Evolutionary conservation across 768 basidiomycete genomes (phyloP), one percentile per base, ranked within the genome.

Genomic region (Chlorophyllum brunneum): DNA sequence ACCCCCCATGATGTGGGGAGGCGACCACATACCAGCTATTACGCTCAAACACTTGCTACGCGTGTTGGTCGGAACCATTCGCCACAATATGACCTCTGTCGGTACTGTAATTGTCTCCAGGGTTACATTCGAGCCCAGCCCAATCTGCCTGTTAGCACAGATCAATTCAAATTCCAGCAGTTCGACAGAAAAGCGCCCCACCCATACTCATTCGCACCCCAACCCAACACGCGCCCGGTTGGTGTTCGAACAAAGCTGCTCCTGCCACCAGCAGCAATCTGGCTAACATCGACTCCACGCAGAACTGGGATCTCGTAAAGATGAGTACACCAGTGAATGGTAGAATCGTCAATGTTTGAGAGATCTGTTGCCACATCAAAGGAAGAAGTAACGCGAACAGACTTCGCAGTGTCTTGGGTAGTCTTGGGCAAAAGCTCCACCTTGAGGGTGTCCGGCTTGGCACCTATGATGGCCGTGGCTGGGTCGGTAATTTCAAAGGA

Each of bases 141-240:
- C 93, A 40, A 95, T 76, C 70, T 98, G 93, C 23, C 91, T 89
- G 59, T 16, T 54, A 34, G 7, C 22, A 22, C 36, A 27, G 60
- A 18, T 18, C 16, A 33, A 34, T 16, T 52, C 54, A 51, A 24
- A 48, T 38, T 18, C 18, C 24, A 40, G n/a, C 6, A 27, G 7
- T 26, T 23, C 10, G 44, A 36, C 26, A 8, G 29, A 40, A 40
- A 27, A 36, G 49, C 45, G 7, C n/a, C 77, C 46, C 58, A 87
- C 87, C 92, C 92, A 59, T 78, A 86, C 57, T 89, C 85, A 63
- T 97, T 95, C 1, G 90, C 90, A 39, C 94, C 94, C 82, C 89
- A 95, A 0, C 84, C 91, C 16, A 98, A 77, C 8, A 95, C 88
- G 48, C 82, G 74, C 1, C 92, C 94, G 2, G 72, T 67, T 2